Conservation (phyloP, 768 basidiomycete genomes). For the Leucocoprinus sp. region DNA sequence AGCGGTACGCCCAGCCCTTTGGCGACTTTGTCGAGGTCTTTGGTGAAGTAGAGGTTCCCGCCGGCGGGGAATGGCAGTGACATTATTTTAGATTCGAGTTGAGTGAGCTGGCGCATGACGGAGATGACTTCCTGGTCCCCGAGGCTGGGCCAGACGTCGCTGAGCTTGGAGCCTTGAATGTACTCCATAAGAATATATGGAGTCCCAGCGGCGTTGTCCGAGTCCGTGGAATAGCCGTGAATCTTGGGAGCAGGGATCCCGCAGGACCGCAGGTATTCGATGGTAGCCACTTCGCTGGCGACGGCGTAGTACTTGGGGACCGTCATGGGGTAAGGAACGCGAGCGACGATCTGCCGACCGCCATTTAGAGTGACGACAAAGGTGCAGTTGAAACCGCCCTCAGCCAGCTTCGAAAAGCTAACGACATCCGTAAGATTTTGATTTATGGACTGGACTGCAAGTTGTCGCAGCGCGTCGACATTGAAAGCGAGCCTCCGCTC, state of each 20-base stretch:
- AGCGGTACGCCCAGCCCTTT: conserved; percentile 26
- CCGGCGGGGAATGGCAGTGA: conserved; percentile 34
- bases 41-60: conserved; percentile 33
- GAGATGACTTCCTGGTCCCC: conserved; percentile 31
- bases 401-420: conserved; percentile 32
- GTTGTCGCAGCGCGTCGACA: conserved; percentile 29
- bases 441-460: conserved; percentile 35
- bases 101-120: conserved; percentile 32
- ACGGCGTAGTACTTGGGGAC: conserved; percentile 28
- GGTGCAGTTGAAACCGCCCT: conserved; percentile 33
- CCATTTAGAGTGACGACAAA: conserved; percentile 31
- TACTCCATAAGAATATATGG: conserved; percentile 41
- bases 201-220: conserved; percentile 31
- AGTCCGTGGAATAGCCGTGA: conserved; percentile 30
- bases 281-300: conserved; percentile 43
- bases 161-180: conserved; percentile 29
- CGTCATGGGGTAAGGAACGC: conserved; percentile 30
- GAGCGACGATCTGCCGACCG: conserved; percentile 29
- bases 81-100: conserved; percentile 40
- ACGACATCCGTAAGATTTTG: conserved; percentile 30
- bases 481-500: conserved; percentile 36
- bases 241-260: conserved; percentile 34
- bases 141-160: conserved; percentile 32
- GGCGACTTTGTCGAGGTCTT: conserved; percentile 36
- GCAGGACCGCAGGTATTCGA: conserved; percentile 29